A percentile compares a stretch with the other conserved stretches of the same genome.
phyloP scores from a whole-genome alignment of 1,284 basidiomycete genomes.

The Stereum hirsutum region DNA sequence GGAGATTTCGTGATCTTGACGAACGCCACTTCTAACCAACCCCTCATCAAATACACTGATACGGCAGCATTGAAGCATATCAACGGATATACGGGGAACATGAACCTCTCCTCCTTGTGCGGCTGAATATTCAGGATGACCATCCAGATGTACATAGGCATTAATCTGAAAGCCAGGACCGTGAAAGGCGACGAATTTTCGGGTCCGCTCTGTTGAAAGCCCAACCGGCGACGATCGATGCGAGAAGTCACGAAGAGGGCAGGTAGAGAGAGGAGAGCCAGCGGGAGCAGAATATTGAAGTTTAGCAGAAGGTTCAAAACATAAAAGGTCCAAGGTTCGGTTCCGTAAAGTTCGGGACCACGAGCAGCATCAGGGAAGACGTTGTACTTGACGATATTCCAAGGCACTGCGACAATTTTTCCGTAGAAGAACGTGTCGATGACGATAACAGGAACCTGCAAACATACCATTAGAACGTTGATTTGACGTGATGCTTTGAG shows the following conservation, averaged over 20 bases:
- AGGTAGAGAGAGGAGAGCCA: slow-evolving; percentile 78
- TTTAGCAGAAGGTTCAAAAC: slow-evolving; percentile 83
- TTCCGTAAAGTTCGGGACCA: slow-evolving; percentile 91
- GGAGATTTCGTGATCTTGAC: slow-evolving; percentile 73
- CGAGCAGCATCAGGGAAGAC: slow-evolving; percentile 71
- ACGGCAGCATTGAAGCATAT: slow-evolving; percentile 94
- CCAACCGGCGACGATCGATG: slow-evolving; percentile 75
- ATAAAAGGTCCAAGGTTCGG: slow-evolving; percentile 82
- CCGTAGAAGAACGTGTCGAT: slow-evolving; percentile 90
- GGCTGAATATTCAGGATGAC: slow-evolving; percentile 72
- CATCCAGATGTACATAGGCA: slow-evolving; percentile 88
- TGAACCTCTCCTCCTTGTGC: slow-evolving; percentile 98
- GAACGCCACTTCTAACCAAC: slow-evolving; percentile 78
- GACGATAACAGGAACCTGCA: slow-evolving; percentile 68
- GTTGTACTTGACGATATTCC: slow-evolving; percentile 95
- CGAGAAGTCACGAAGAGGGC: slow-evolving; percentile 69
- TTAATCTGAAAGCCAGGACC: slow-evolving; percentile 66
- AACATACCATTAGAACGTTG: slow-evolving; percentile 1
- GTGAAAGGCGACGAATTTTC: slow-evolving; percentile 73
- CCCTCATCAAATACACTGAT: slow-evolving; percentile 71
- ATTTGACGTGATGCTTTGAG: not conserved
- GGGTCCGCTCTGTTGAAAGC: slow-evolving; percentile 40
- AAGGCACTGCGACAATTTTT: slow-evolving; percentile 69
- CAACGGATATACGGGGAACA: slow-evolving; percentile 91
- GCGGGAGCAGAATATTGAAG: slow-evolving; percentile 81